Conservation (phyloP, 768 basidiomycete genomes). For the Nidularia pulvinata region DNA sequence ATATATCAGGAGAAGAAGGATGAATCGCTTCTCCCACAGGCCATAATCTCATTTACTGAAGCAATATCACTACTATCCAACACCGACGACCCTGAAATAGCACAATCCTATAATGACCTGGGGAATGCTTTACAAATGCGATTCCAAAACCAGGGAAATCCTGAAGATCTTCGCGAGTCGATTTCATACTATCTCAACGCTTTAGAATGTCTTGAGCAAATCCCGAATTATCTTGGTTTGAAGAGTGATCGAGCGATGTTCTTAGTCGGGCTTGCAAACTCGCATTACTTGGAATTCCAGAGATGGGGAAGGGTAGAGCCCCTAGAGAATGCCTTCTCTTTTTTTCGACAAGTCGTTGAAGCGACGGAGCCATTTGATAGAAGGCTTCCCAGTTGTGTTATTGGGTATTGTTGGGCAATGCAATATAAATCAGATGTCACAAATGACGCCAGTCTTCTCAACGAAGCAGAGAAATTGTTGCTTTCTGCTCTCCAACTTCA, state of each 20-base stretch:
- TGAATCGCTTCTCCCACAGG: background rate
- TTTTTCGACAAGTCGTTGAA: background rate
- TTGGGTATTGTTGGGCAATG: background rate
- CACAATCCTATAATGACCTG: slow-evolving; percentile 4
- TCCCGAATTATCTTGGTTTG: background rate
- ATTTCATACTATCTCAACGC: slow-evolving; percentile 11
- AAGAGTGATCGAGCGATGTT: background rate
- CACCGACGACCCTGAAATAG: background rate
- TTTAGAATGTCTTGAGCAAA: background rate
- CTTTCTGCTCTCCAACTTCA: background rate
- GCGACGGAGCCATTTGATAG: background rate
- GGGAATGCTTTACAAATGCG: slow-evolving; percentile 7
- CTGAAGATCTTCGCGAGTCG: slow-evolving; percentile 6
- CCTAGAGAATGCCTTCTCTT: background rate
- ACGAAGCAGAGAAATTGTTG: background rate
- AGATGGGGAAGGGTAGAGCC: background rate
- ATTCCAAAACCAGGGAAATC: slow-evolving; percentile 6
- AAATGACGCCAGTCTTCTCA: background rate
- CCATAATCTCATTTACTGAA: slow-evolving; percentile 2
- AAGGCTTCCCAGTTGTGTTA: background rate
- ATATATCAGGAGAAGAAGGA: slow-evolving; percentile 1
- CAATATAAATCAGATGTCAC: background rate
- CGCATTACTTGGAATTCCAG: background rate
- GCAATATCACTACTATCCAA: slow-evolving; percentile 2
- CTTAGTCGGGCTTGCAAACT: background rate